These are phyloP conservation scores for Spergularia azorica DNA, from an alignment of 179 eudicot species.

Conservation along the genomic window DNA sequence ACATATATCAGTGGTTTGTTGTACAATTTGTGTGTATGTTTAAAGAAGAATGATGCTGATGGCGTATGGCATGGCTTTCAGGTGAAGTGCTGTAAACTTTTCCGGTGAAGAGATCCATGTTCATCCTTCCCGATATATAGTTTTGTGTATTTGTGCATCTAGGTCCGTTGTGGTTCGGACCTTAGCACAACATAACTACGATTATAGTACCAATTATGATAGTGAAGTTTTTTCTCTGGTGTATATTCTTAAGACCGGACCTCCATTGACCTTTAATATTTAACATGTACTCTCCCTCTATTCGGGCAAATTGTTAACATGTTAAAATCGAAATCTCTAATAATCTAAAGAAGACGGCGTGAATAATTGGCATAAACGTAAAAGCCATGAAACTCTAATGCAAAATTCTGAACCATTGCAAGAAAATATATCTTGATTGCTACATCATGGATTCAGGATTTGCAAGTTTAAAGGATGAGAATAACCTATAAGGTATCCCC, in stretches of 20 bases:
- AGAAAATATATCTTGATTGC: no score
- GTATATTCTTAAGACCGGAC: neutral
- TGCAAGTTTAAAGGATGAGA: no score
- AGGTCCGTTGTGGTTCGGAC: neutral
- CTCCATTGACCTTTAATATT: neutral
- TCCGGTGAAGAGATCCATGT: constrained; percentile 13
- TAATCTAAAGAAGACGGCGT: no score
- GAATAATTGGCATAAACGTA: no score
- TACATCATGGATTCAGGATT: no score
- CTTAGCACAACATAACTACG: neutral
- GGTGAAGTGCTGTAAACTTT: constrained; percentile 21
- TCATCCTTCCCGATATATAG: constrained; percentile 16
- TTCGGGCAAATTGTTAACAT: no score
- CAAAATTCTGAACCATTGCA: no score
- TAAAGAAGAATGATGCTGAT: constrained; percentile 24
- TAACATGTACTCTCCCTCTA: no score
- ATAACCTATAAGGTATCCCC: no score
- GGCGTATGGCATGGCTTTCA: constrained; percentile 17
- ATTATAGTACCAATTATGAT: neutral
- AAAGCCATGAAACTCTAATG: no score
- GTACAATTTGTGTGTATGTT: constrained; percentile 31
- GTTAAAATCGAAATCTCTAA: no score
- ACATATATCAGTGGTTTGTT: constrained; percentile 22
- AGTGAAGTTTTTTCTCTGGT: neutral
- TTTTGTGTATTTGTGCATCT: constrained; percentile 9